Conservation (phyloP, 1,284 basidiomycete species). For the Earliella scabrosa region DNA sequence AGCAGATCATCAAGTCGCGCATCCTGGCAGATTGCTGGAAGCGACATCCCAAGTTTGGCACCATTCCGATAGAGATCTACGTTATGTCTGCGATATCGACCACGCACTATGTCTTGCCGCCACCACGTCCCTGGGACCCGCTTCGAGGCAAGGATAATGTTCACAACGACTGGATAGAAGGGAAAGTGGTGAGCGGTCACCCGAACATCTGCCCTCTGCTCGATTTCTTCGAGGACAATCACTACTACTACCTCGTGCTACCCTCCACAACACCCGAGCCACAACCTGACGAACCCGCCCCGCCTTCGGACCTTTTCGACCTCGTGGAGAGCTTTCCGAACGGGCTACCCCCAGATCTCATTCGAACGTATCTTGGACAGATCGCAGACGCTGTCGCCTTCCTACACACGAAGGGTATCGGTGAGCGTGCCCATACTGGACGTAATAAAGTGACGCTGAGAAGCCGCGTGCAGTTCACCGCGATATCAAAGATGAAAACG, state of each 20-base stretch:
- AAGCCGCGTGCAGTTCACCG: constrained; percentile 76
- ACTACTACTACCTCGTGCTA: constrained; percentile 93
- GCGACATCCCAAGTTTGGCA: constrained; percentile 92
- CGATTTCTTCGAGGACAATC: constrained; percentile 97
- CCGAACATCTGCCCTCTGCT: constrained; percentile 93
- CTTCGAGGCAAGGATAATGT: constrained; percentile 45
- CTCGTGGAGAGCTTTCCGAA: constrained; percentile 90
- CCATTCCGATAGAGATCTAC: constrained; percentile 98
- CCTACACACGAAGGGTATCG: constrained; percentile 89
- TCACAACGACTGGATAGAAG: constrained; percentile 64
- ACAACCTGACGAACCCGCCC: constrained; percentile 51
- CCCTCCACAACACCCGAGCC: constrained; percentile 71
- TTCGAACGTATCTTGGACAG: constrained; percentile 91
- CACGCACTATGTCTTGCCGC: constrained; percentile 73
- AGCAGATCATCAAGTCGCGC: constrained; percentile 98
- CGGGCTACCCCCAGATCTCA: constrained; percentile 78
- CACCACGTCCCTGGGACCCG: constrained; percentile 82
- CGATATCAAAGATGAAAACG: constrained; percentile 99
- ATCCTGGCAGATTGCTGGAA: constrained; percentile 99
- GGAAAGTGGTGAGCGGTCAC: constrained; percentile 77
- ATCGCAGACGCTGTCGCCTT: constrained; percentile 93
- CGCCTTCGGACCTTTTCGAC: constrained; percentile 90
- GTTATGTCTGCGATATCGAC: constrained; percentile 91
- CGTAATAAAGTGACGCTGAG: constrained; percentile 1
- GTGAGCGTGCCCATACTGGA: constrained; percentile 43